phyloP scores from a whole-genome alignment of 1,139 yeast genomes.

The Arxiozyma slooffiae region DNA sequence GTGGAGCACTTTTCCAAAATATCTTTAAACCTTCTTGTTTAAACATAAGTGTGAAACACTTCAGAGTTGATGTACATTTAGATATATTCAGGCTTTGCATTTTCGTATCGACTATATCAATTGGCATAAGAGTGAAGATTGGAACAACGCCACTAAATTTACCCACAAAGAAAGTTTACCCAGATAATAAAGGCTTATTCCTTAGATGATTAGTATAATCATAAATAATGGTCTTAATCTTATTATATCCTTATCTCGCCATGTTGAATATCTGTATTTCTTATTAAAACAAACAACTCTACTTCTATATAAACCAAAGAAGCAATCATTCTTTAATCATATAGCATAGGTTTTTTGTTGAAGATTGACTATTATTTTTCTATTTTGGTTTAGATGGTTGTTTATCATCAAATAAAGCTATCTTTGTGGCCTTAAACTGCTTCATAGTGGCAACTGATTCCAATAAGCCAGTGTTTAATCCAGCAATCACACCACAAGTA shows the following conservation, averaged over 20 bases:
- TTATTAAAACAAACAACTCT: conserved; percentile 82
- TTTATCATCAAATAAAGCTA: conserved; percentile 89
- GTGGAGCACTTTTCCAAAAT: conserved; percentile 98
- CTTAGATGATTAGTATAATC: conserved; percentile 56
- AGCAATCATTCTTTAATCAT: conserved; percentile 66
- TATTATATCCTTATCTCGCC: conserved; percentile 85
- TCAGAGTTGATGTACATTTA: conserved; percentile 60
- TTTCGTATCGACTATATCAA: conserved; percentile 93
- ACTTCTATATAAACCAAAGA: conserved; percentile 79
- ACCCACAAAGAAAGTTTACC: conserved; percentile 79
- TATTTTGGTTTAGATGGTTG: conserved; percentile 69
- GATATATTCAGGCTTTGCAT: conserved; percentile 90
- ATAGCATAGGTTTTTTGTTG: conserved; percentile 23
- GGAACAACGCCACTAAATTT: conserved; percentile 89
- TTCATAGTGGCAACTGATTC: conserved; percentile 92
- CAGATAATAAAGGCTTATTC: conserved; percentile 66
- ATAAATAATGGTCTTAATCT: conserved; percentile 74
- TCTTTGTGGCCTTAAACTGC: conserved; percentile 93
- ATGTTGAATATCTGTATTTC: conserved; percentile 96
- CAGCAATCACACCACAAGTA: conserved; percentile 86
- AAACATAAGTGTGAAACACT: conserved; percentile 74
- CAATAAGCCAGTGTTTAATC: conserved; percentile 88
- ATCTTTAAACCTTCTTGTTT: conserved; percentile 84
- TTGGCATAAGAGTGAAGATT: conserved; percentile 94
- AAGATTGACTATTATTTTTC: conserved; percentile 56